Percentiles rank a stretch among this genome's conserved stretches.
These are phyloP conservation scores for Penicillium brasilianum DNA, from an alignment of 2,329 filamentous ascomycete species.

Conservation along the genomic window DNA sequence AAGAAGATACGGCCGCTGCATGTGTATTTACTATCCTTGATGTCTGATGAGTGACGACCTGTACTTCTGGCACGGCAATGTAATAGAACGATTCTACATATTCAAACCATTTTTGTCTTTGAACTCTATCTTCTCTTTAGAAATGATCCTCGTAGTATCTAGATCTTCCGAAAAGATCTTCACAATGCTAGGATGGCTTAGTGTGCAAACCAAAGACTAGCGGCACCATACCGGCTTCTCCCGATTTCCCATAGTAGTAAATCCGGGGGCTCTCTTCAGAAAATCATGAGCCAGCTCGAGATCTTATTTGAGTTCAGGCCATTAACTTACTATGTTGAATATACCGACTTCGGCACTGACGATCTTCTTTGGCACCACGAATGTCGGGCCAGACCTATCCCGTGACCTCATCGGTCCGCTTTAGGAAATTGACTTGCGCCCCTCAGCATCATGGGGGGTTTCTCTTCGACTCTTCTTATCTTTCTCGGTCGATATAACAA, in stretches of 20 bases:
- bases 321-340: too few relatives aligned
- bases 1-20: constrained; percentile 22
- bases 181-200: too few relatives aligned
- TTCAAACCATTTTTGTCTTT: too few relatives aligned
- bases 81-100: constrained; percentile 27
- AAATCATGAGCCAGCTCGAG: too few relatives aligned
- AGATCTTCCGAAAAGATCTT: too few relatives aligned
- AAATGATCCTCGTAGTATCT: neutral
- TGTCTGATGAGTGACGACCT: constrained; percentile 38
- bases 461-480: neutral
- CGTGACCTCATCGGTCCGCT: constrained; percentile 26
- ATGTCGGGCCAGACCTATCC: neutral
- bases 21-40: constrained; percentile 37
- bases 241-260: too few relatives aligned
- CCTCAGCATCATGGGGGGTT: neutral
- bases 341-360: too few relatives aligned
- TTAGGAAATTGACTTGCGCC: constrained; percentile 10
- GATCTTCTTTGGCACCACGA: neutral
- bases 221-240: too few relatives aligned
- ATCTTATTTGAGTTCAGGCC: too few relatives aligned
- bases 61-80: constrained; percentile 32
- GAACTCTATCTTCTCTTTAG: neutral
- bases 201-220: too few relatives aligned
- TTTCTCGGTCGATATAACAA: neutral
- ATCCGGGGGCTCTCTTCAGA: too few relatives aligned